Base-by-base conservation (phyloP, 1,139 yeast species). In the Yamadazyma songkhlaensis region DNA sequence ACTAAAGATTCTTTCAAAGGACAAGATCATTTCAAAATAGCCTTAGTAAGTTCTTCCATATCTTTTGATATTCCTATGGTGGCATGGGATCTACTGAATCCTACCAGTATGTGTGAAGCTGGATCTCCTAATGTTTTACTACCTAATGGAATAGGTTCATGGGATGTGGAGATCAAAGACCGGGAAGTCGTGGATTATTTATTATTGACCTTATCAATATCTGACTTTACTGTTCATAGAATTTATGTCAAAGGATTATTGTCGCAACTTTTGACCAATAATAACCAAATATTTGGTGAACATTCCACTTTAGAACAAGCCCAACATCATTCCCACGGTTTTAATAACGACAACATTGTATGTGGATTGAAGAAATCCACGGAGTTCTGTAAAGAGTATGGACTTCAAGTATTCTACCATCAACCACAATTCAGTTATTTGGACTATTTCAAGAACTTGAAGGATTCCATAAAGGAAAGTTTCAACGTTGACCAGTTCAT, bases 121-220 rank as follows among this genome's bases (percentile, higher is more conserved):
- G 59, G 62, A 44, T 9, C 27, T 12, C 61, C 60, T 15, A 62
- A 62, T 41, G 62, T 58, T 4, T 49, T 67, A 31, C 61, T 67
- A 28, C 72, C 73, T 3, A 67, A 66, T 47, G 71, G 71, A 4
- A 53, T 67, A 13, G 56, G 69, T 2, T 42, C 45, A n/a, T 64
- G 70, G 70, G 48, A 41, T 7, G n/a, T 48, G 46, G 10, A 41
- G 29, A 13, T 15, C 29, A 27, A 32, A 9, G 33, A 41, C 24
- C 22, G 25, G 9, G 34, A 22, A 3, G 36, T 48, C 9, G 55
- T 55, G 2, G 73, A 67, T 44, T 50, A 53, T 29, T 25, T 64
- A 42, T 56, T 70, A 1, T 42, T 67, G 31, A 44, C 65, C 21
- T 46, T 64, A 9, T 60, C 71, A 1, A 48, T 65, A 10, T 49